Percentiles rank a stretch among this genome's conserved stretches.
These are phyloP conservation scores for Solanum aculeatissimum DNA, from an alignment of 305 asterid genomes.

Conservation along the genomic window DNA sequence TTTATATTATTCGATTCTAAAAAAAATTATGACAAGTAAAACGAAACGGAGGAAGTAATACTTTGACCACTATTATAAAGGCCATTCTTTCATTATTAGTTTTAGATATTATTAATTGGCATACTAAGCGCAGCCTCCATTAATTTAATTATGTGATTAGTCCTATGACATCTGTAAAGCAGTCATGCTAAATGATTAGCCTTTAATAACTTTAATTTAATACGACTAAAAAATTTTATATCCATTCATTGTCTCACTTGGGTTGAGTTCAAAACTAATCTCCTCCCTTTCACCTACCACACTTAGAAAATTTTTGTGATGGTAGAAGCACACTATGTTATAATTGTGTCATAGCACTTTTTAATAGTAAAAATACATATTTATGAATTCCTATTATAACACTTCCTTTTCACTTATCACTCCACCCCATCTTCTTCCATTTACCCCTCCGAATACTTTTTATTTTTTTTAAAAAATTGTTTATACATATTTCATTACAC, in stretches of 20 bases:
- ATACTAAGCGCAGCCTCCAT: neutral
- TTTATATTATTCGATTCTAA: too few relatives aligned
- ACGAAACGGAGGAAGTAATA: neutral
- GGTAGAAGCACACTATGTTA: too few relatives aligned
- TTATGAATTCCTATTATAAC: too few relatives aligned
- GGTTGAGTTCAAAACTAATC: neutral
- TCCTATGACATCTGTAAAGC: neutral
- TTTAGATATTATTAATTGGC: neutral
- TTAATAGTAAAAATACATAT: too few relatives aligned
- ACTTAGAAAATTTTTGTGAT: too few relatives aligned
- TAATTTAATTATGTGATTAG: neutral
- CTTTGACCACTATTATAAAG: neutral
- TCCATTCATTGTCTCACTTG: neutral
- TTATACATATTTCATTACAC: too few relatives aligned
- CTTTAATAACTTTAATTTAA: neutral
- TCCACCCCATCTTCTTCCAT: too few relatives aligned
- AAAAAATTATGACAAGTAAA: too few relatives aligned
- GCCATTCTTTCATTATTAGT: neutral
- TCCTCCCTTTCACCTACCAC: neutral
- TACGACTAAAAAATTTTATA: neutral
- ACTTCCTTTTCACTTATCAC: too few relatives aligned
- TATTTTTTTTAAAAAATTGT: too few relatives aligned
- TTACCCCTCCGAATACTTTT: too few relatives aligned
- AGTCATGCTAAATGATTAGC: neutral
- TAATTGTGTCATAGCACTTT: too few relatives aligned